Evolutionary conservation across 169 alveolate species (phyloP), one percentile per base, ranked within the genome.

Genomic region (Plasmodium coatneyi): DNA sequence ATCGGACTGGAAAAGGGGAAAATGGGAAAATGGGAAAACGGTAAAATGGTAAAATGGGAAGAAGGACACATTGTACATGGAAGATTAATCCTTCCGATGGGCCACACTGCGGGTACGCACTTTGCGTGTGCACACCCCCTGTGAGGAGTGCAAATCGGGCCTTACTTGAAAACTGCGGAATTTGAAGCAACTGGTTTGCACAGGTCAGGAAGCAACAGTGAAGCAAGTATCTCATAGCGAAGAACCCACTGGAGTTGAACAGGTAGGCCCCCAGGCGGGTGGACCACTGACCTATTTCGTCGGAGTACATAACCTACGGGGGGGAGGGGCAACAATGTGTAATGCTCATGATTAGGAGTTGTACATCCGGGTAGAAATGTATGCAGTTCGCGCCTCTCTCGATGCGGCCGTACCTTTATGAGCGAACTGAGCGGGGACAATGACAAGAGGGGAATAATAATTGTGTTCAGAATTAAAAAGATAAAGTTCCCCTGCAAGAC

Each of bases 121-220:
- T 10, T 46, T n/a, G 56, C 56, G 5, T 12, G n/a, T 10, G 56
- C n/a, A 46, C 56, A 60, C 74, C 3, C 14, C 28, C 14, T 28
- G n/a, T 60, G 74, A 1, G 25, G 74, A 43, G 10, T 19, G 54
- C 49, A 7, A 41, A 30, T 1, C 12, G 56, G 28, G 60, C 2
- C 89, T 49, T 84, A 84, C 92, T 84, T 84, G 93, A 87, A 79
- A 87, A 87, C 71, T 87, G 93, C 1, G 93, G 93, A 56, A 87
- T 87, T 39, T 87, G 93, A 14, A 87, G 54, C 71, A 87, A 39
- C 82, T 87, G 93, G 49, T 87, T 87, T 54, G 93, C 93, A 28
- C 93, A 87, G 0, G 93, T 87, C 60, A 87, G 46, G 41, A 87
- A 87, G 46, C 89, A 87, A 43, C 93, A 87, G 71, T 87, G 93